Evolutionary conservation across 495 filamentous ascomycete genomes (phyloP), one percentile per base, ranked within the genome.

Genomic region (Apodospora peruviana): DNA sequence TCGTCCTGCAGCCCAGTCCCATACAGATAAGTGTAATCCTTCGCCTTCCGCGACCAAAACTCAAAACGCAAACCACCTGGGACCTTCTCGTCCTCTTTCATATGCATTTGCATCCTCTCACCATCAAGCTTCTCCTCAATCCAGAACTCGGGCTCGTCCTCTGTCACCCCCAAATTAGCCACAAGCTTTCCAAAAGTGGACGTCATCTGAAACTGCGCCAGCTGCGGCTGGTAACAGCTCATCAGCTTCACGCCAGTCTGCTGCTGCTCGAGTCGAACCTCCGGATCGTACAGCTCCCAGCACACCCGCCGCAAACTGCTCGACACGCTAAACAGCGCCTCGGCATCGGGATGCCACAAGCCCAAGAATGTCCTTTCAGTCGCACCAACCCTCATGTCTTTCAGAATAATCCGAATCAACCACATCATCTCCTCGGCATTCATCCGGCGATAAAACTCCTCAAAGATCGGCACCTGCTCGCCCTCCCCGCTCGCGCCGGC

Each of bases 101-200:
- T 96, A 58, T 98, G 93, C 55, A 98, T 74, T 67, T 98, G 93
- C 86, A 98, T 95, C 40, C 93, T 77, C 69, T 98, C 93, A 5
- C 93, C 93, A 58, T 98, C 93, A 14, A 98, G 73, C 66, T 98
- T 98, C 71, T 98, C 93, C 61, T 98, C 93, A 32, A 97, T 91
- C 90, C 90, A 98, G 58, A 96, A 97, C 20, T 81, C 76, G 8
- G 78, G 70, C 38, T 91, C 82, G 3, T 87, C 80, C 40, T 86
- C 80, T 1, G 79, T 86, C 0, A 75, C 72, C 18, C 76, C 73
- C 76, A 98, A 81, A 27, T 80, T 81, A 11, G 75, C 69, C 21
- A 95, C 81, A 75, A 95, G 86, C 49, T 83, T 85, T n/a, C 86
- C 80, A 56, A 97, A 84, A 3, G 83, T 85, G 1, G 69, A 61